Evolutionary conservation across 148 eudicot genomes (phyloP).

Genomic region (Talinum fruticosum): DNA sequence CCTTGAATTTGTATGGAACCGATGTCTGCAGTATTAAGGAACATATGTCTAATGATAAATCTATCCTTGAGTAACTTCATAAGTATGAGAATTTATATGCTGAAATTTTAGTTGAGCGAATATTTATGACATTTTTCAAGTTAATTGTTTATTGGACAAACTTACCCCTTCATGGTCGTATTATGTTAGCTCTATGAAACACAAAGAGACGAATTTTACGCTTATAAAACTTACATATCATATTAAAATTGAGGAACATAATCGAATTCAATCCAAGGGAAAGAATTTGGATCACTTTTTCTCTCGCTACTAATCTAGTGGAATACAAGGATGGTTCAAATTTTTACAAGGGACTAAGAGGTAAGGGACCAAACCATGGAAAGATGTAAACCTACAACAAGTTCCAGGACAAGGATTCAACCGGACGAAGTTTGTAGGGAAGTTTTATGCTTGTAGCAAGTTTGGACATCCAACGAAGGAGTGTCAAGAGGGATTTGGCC

Average conservation of each 20-base stretch:
- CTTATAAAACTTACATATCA: not conserved
- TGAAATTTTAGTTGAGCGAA: not conserved
- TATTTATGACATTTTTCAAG: not conserved
- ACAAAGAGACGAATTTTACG: too few relatives aligned
- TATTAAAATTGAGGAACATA: too few relatives aligned
- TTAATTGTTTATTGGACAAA: not conserved
- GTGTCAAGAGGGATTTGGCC: not conserved
- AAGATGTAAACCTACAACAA: not conserved
- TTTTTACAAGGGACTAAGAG: too few relatives aligned
- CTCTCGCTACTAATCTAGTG: not conserved
- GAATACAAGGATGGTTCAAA: not conserved
- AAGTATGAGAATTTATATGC: not conserved
- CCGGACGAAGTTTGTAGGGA: not conserved
- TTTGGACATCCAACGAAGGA: not conserved
- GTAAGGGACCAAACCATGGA: not conserved
- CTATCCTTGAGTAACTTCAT: not conserved
- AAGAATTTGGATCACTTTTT: not conserved
- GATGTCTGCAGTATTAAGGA: too few relatives aligned
- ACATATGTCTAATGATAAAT: not conserved
- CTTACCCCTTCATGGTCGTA: not conserved
- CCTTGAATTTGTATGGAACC: too few relatives aligned
- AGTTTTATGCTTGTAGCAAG: not conserved
- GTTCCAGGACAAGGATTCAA: not conserved
- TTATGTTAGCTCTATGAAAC: not conserved
- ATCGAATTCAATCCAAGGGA: not conserved